phyloP scores from a whole-genome alignment of 345 rosid species.

The Microthlaspi erraticum region DNA sequence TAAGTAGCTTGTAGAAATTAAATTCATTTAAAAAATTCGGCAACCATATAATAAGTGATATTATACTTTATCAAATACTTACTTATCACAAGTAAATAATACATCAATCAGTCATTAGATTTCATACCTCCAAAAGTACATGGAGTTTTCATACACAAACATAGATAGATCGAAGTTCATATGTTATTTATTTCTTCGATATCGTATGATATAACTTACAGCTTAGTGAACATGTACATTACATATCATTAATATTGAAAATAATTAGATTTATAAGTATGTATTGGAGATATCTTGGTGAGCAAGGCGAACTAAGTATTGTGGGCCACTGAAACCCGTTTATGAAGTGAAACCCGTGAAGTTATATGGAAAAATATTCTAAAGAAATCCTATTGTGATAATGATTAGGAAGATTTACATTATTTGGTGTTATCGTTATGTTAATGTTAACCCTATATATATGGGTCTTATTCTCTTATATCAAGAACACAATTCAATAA shows the following conservation, averaged over 20 bases:
- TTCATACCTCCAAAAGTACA: not conserved
- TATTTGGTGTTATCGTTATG: no score
- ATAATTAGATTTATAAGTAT: not conserved
- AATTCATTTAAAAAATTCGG: conserved; percentile 6
- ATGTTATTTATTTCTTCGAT: not conserved
- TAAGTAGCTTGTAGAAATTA: conserved; percentile 34
- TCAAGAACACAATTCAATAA: no score
- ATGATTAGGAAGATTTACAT: no score
- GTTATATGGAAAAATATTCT: no score
- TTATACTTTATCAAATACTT: not conserved
- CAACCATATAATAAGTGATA: conserved; percentile 4
- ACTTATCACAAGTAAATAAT: not conserved
- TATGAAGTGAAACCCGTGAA: no score
- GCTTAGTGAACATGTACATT: not conserved
- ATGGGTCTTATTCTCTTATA: no score
- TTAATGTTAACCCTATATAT: no score
- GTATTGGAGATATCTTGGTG: no score
- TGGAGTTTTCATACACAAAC: not conserved
- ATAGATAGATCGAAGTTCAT: not conserved
- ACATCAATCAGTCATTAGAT: not conserved
- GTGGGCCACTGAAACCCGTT: no score
- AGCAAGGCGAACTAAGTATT: no score
- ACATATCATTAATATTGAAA: not conserved
- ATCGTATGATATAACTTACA: not conserved
- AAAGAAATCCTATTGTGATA: no score